phyloP scores from a whole-genome alignment of 176 grass and related monocot genomes.

The Triticum monococcum region DNA sequence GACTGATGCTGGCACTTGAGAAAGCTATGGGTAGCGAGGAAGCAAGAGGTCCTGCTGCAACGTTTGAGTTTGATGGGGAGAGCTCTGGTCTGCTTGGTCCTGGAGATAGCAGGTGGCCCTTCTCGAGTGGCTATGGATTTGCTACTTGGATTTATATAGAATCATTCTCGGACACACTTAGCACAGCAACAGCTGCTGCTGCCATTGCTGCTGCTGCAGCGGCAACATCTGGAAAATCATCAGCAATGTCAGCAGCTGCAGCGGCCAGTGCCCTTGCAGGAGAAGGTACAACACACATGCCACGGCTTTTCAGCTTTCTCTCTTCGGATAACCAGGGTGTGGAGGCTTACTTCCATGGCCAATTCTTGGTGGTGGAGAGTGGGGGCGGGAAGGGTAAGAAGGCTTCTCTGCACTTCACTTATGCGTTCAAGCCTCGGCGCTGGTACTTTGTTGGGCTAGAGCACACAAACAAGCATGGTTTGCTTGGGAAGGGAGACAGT shows the following conservation, averaged over 20 bases:
- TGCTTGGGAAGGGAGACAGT: conserved; percentile 89
- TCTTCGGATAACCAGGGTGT: conserved; percentile 90
- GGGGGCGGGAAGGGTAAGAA: conserved; percentile 82
- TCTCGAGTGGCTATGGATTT: conserved; percentile 90
- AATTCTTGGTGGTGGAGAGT: conserved; percentile 92
- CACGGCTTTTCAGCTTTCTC: conserved; percentile 91
- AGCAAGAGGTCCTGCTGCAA: conserved; percentile 56
- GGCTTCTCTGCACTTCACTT: conserved; percentile 92
- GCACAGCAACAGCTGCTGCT: conserved; percentile 90
- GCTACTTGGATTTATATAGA: conserved; percentile 98
- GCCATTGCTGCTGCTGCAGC: conserved; percentile 91
- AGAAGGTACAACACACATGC: conserved; percentile 95
- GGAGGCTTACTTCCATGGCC: conserved; percentile 97
- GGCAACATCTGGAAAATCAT: conserved; percentile 89
- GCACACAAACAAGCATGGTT: conserved; percentile 82
- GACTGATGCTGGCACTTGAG: conserved; percentile 69
- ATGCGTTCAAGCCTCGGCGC: conserved; percentile 82
- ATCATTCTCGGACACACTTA: conserved; percentile 90
- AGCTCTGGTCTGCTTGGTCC: conserved; percentile 92
- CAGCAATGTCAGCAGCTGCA: conserved; percentile 90
- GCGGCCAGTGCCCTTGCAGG: conserved; percentile 93
- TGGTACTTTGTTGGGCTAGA: conserved; percentile 98
- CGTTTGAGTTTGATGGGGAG: conserved; percentile 96
- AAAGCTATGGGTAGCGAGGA: conserved; percentile 77
- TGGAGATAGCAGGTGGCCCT: conserved; percentile 91